phyloP scores from a whole-genome alignment of 768 basidiomycete genomes.

The Rhodotorula taiwanensis region DNA sequence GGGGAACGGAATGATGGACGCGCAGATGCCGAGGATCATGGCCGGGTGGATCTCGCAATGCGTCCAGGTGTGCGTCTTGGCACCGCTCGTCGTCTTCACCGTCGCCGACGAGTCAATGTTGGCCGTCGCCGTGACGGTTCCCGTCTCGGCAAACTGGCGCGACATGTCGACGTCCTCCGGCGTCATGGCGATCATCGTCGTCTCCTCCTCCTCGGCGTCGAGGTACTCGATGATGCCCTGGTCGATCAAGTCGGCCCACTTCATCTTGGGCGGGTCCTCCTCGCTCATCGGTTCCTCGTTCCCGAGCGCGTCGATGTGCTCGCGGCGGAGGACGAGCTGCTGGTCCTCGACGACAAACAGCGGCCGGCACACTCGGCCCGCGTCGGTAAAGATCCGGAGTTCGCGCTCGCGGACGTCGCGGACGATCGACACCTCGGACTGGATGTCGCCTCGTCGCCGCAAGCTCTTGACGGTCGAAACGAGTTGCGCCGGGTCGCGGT shows the following conservation, averaged over 20 bases:
- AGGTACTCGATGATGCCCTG: conserved; percentile 85
- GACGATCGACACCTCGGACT: conserved; percentile 91
- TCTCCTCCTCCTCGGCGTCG: conserved; percentile 98
- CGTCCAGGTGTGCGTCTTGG: conserved; percentile 85
- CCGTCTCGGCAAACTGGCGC: conserved; percentile 54
- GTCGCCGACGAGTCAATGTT: conserved; percentile 75
- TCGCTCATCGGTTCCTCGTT: conserved; percentile 54
- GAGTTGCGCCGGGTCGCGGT: conserved; percentile 85
- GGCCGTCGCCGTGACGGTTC: conserved; percentile 51
- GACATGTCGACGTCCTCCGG: conserved; percentile 89
- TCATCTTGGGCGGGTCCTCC: conserved; percentile 54
- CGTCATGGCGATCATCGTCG: conserved; percentile 99
- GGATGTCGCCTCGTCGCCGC: conserved; percentile 87
- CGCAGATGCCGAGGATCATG: conserved; percentile 98
- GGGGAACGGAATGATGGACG: conserved; percentile 98
- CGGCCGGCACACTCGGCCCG: conserved; percentile 92
- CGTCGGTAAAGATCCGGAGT: conserved; percentile 87
- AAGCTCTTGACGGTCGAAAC: conserved; percentile 89
- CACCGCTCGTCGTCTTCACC: conserved; percentile 61
- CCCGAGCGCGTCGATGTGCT: conserved; percentile 67
- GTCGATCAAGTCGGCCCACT: conserved; percentile 78
- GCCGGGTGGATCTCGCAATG: conserved; percentile 99
- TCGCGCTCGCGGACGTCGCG: conserved; percentile 96
- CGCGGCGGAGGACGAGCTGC: conserved; percentile 65
- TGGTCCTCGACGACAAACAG: conserved; percentile 87